Evolutionary conservation across 2,329 filamentous ascomycete genomes (phyloP), one percentile per base, ranked within the genome.

Genomic region (Clonostachys rhizophaga): DNA sequence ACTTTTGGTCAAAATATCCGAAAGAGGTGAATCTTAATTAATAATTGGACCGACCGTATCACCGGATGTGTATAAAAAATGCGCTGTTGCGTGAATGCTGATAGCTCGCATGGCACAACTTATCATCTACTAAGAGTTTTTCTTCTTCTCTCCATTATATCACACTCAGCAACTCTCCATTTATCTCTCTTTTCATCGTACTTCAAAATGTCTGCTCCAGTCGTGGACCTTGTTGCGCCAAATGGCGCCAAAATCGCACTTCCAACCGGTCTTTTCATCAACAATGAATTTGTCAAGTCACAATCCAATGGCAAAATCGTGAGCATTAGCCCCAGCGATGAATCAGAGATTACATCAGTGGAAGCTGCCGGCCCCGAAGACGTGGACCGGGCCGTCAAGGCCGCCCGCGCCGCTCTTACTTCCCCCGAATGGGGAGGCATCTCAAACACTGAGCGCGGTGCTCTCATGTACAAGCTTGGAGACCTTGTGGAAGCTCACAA

Each of bases 341-440:
- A 53, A 44, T 34, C 44, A 12, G 40, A 30, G 16, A 95, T 95
- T 74, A 81, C 77, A 75, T 84, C 84, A 47, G 88, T 96, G 58
- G 74, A 82, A 64, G 91, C 95, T 73, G 91, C 86, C 63, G 88
- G 86, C 54, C 90, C 95, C 77, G 91, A 95, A 77, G 89, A 94
- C 72, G 74, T 85, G 66, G 82, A 84, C 67, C 71, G 91, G 50
- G 91, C 91, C 53, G 91, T 96, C 54, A 74, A 80, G 49, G 91
- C 90, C 46, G 91, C 91, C 55, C 87, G 91, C 65, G 87, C 87
- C 69, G 90, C 91, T 45, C 92, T 95, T 66, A 80, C 95, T 50
- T 85, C 84, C 53, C 74, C 80, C 17, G 63, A 69, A 53, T 92
- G 90, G 87, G 75, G 68, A 55, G 71, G 79, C 51, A 78, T 80